Evolutionary conservation across 208 protist genomes (phyloP).

Genomic region (Strigomonas culicis): DNA sequence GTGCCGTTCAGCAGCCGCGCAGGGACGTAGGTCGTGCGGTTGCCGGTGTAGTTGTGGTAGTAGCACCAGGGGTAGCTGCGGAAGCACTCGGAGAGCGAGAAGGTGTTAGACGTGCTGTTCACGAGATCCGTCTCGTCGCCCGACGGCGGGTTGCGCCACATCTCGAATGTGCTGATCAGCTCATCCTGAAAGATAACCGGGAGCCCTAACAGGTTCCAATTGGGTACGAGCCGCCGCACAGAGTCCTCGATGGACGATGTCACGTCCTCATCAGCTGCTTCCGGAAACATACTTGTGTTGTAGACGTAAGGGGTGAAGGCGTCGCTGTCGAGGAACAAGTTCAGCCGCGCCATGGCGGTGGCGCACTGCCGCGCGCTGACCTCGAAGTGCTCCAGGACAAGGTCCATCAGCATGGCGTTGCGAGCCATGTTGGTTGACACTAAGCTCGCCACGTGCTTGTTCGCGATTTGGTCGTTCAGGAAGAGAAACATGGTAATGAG

Average conservation of each 20-base stretch:
- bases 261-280: no score
- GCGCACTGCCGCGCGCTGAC: conserved; percentile 1
- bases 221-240: not conserved
- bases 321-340: not conserved
- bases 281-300: no score
- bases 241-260: not conserved
- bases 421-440: conserved; percentile 19
- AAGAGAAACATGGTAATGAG: conserved; percentile 20
- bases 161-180: conserved; percentile 11
- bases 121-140: not conserved
- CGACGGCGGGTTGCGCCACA: conserved; percentile 17
- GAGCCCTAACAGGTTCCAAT: not conserved
- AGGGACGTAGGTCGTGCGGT: conserved; percentile 10
- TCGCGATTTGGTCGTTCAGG: conserved; percentile 17
- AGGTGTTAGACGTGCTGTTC: not conserved
- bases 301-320: not conserved
- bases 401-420: conserved; percentile 7
- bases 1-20: not conserved
- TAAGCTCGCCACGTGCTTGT: conserved; percentile 6
- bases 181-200: not conserved
- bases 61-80: conserved; percentile 2
- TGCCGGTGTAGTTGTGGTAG: conserved; percentile 8
- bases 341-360: conserved; percentile 4
- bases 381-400: not conserved
- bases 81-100: conserved; percentile 13